Conservation (phyloP, 768 basidiomycete species). For the Goffeauzyma gilvescens region DNA sequence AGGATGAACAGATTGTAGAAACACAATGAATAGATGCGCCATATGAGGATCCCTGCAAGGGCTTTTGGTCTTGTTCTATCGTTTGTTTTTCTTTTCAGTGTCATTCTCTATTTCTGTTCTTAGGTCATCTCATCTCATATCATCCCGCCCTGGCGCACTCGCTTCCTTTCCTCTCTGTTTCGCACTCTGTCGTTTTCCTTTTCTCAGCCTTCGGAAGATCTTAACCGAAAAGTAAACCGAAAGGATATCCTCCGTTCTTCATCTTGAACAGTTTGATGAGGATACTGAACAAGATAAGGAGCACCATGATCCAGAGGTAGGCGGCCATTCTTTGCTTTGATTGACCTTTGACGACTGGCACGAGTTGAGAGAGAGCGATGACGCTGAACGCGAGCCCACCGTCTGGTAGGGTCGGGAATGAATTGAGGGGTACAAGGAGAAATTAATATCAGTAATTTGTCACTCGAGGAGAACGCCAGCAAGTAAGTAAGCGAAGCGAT, state of each 20-base stretch:
- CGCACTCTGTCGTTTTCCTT: too few relatives aligned
- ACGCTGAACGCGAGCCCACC: conserved; percentile 61
- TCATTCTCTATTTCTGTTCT: neutral
- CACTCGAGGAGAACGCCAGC: too few relatives aligned
- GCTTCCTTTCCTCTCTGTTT: neutral
- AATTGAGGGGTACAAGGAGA: neutral
- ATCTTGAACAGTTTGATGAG: conserved; percentile 69
- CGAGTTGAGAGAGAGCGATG: conserved; percentile 47
- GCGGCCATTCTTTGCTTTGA: conserved; percentile 62
- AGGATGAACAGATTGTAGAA: too few relatives aligned
- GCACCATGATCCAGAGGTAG: conserved; percentile 69
- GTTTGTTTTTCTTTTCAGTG: neutral
- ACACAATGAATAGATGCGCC: neutral
- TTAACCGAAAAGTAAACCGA: conserved; percentile 23
- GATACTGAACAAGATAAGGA: conserved; percentile 68
- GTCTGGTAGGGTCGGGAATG: conserved; percentile 41
- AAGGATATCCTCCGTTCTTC: conserved; percentile 50
- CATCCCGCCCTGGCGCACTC: neutral
- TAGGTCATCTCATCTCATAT: neutral
- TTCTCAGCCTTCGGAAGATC: too few relatives aligned
- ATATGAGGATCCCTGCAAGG: neutral
- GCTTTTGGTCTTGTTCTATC: neutral
- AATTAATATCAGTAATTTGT: neutral
- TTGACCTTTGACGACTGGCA: conserved; percentile 51
- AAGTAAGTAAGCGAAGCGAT: neutral